A percentile compares a stretch with the other conserved stretches of the same genome.
Evolutionary conservation across 2,329 filamentous ascomycete genomes (phyloP).

Genomic region (Talaromyces sp.): DNA sequence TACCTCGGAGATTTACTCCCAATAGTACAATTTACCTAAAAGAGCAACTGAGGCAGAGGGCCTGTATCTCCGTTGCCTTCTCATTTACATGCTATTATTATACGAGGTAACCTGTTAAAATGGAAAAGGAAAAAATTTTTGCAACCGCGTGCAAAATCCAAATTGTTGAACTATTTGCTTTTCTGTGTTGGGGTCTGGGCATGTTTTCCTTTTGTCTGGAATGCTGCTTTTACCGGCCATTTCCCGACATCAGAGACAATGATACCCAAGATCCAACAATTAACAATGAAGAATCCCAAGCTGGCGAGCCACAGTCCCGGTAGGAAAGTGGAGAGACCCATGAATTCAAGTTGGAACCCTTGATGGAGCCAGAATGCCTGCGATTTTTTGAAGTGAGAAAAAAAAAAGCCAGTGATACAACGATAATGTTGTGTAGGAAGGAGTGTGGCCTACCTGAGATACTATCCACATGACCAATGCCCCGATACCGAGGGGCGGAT

Average conservation of each 20-base stretch:
- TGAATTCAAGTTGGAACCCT: constrained; percentile 69
- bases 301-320: constrained; percentile 76
- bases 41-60: too few relatives aligned
- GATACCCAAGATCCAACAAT: constrained; percentile 80
- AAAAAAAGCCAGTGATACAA: too few relatives aligned
- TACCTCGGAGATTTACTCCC: too few relatives aligned
- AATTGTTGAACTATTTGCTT: not conserved
- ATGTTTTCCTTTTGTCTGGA: too few relatives aligned
- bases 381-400: not conserved
- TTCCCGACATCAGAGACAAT: constrained; percentile 61
- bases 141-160: too few relatives aligned
- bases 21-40: too few relatives aligned
- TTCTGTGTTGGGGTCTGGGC: not conserved
- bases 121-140: too few relatives aligned
- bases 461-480: constrained; percentile 69
- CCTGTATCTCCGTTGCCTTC: too few relatives aligned
- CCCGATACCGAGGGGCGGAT: constrained; percentile 55
- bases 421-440: not conserved
- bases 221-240: not conserved
- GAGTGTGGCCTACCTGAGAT: constrained; percentile 51
- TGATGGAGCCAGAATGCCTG: constrained; percentile 67
- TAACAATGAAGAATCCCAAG: constrained; percentile 74
- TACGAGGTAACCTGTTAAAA: too few relatives aligned
- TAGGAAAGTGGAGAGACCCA: constrained; percentile 76
- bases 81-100: too few relatives aligned